Percentiles rank a stretch among this genome's conserved stretches.
These are phyloP conservation scores for Solanum lignicaule DNA, from an alignment of 257 asterid species.

Conservation along the genomic window DNA sequence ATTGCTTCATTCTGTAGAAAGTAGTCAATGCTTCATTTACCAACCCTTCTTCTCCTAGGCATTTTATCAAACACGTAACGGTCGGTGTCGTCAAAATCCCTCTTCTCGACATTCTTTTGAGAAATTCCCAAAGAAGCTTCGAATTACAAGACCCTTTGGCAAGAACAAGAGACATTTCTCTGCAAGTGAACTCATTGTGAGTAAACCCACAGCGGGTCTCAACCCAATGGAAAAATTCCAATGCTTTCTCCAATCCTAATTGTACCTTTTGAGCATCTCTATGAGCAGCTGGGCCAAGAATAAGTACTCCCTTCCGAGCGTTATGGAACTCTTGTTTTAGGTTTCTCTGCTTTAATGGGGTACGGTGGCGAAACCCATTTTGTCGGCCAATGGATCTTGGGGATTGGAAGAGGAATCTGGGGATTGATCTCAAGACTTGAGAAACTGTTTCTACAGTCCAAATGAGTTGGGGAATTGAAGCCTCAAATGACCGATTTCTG, in stretches of 20 bases:
- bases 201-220: too few relatives aligned
- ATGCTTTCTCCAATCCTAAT: too few relatives aligned
- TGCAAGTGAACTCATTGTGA: too few relatives aligned
- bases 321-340: constrained; percentile 38
- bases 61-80: constrained; percentile 37
- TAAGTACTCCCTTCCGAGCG: constrained; percentile 31
- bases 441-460: constrained; percentile 34
- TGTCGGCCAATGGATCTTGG: constrained; percentile 80
- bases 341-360: constrained; percentile 64
- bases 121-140: too few relatives aligned
- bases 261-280: too few relatives aligned
- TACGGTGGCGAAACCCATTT: constrained; percentile 59
- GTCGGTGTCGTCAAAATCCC: too few relatives aligned
- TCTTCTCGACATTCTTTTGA: too few relatives aligned
- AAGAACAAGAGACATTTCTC: too few relatives aligned
- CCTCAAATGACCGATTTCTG: constrained; percentile 44
- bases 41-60: constrained; percentile 78
- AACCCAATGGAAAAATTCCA: too few relatives aligned
- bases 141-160: too few relatives aligned
- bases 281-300: constrained; percentile 87
- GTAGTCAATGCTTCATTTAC: constrained; percentile 70
- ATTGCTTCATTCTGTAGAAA: constrained; percentile 85
- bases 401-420: constrained; percentile 66
- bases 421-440: constrained; percentile 61
- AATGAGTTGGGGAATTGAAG: too few relatives aligned